These are phyloP conservation scores for Myochromella boudieri DNA, from an alignment of 768 basidiomycete genomes.

Conservation along the genomic window DNA sequence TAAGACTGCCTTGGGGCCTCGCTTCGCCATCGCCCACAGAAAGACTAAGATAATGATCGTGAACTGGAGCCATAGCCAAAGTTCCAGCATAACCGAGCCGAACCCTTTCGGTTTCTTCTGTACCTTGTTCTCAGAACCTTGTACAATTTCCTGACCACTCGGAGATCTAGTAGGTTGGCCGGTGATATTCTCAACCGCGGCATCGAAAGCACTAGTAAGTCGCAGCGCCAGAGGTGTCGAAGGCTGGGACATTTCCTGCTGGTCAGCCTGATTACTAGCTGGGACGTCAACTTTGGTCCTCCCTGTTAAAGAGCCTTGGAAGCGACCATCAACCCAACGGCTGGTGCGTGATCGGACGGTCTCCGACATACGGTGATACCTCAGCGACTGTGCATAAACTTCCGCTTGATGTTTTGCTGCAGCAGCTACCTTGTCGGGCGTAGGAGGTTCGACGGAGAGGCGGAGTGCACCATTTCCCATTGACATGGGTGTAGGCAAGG, in stretches of 20 bases:
- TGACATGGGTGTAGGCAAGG: constrained; percentile 17
- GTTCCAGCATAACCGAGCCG: constrained; percentile 57
- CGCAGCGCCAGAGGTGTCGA: constrained; percentile 35
- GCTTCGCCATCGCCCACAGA: constrained; percentile 76
- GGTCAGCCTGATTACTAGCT: not conserved
- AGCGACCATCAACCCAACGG: constrained; percentile 60
- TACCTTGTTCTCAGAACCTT: constrained; percentile 9
- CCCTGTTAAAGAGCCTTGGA: constrained; percentile 29
- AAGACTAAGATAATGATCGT: constrained; percentile 72
- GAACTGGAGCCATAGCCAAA: constrained; percentile 88
- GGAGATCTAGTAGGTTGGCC: constrained; percentile 4
- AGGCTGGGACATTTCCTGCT: constrained; percentile 10
- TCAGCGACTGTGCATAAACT: constrained; percentile 32
- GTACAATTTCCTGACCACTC: constrained; percentile 6
- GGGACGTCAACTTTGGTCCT: constrained; percentile 8
- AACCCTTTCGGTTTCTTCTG: constrained; percentile 23
- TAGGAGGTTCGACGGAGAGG: constrained; percentile 43
- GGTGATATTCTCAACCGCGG: constrained; percentile 41
- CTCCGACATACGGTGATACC: constrained; percentile 41
- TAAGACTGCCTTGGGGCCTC: constrained; percentile 71
- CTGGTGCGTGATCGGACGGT: constrained; percentile 59
- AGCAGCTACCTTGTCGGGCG: constrained; percentile 30
- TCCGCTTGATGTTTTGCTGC: too few species aligned
- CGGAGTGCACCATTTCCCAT: constrained; percentile 23
- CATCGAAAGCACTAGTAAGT: constrained; percentile 43